Percentiles rank a stretch among this genome's conserved stretches.
phyloP scores from a whole-genome alignment of 1,284 basidiomycete genomes.

The Wallemia ichthyophaga region DNA sequence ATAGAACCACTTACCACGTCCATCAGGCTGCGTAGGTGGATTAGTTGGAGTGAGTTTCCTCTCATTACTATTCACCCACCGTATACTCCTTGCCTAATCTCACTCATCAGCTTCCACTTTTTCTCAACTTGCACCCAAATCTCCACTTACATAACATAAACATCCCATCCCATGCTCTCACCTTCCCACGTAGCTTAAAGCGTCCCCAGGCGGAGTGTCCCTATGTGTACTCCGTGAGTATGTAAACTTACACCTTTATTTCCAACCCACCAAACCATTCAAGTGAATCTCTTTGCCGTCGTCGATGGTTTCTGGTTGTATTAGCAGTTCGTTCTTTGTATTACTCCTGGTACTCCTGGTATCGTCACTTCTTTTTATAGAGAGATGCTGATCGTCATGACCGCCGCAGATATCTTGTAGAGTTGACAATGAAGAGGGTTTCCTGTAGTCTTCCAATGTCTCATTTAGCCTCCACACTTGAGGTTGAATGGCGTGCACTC shows the following conservation, averaged over 20 bases:
- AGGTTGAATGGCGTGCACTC: conserved; percentile 23
- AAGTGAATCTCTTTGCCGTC: conserved; percentile 17
- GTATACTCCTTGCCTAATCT: conserved; percentile 19
- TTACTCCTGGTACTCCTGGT: no score
- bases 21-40: background rate
- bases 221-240: conserved; percentile 2
- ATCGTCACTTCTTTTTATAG: no score
- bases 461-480: conserved; percentile 25
- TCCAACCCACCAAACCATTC: conserved; percentile 14
- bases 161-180: conserved; percentile 23
- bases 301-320: conserved; percentile 5
- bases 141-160: conserved; percentile 12
- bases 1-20: background rate
- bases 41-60: background rate
- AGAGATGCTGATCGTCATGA: background rate
- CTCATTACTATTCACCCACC: conserved; percentile 10
- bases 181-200: conserved; percentile 20
- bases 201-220: conserved; percentile 23
- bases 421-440: background rate
- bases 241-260: background rate
- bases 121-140: background rate
- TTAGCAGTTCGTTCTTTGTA: no score
- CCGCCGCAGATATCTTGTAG: background rate
- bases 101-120: background rate
- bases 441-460: no score